Conservation (phyloP, 78 protist genomes). For the Tieghemostelium lacteum region DNA sequence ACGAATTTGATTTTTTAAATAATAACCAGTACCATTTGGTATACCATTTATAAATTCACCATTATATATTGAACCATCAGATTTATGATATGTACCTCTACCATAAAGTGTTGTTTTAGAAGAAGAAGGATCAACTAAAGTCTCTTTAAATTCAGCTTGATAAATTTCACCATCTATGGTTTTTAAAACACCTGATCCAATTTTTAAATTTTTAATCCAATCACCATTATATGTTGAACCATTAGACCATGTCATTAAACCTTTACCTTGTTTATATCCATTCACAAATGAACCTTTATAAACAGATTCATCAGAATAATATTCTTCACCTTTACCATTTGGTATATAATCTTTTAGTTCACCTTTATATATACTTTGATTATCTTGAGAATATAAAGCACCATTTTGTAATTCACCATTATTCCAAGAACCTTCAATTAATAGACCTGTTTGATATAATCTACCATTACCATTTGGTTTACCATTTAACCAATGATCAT, state of each 20-base stretch:
- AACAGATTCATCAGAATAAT: background rate
- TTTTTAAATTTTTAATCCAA: conserved; percentile 22
- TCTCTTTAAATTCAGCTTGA: conserved; percentile 53
- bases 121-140: background rate
- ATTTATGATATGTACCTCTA: background rate
- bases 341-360: conserved; percentile 12
- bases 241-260: conserved; percentile 4
- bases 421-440: conserved; percentile 20
- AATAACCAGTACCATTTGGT: conserved; percentile 10
- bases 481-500: conserved; percentile 38
- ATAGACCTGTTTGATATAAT: conserved; percentile 3
- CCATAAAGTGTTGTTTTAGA: background rate
- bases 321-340: conserved; percentile 51
- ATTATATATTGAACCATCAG: background rate
- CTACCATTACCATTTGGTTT: conserved; percentile 10
- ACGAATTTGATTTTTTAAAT: background rate
- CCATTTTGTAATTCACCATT: background rate
- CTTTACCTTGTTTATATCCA: conserved; percentile 46
- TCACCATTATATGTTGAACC: conserved; percentile 31
- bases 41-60: conserved; percentile 20
- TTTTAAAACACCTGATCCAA: conserved; percentile 40
- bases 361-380: conserved; percentile 24
- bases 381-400: background rate
- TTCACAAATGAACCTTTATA: conserved; percentile 27
- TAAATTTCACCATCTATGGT: background rate